Percentiles rank a stretch among this genome's conserved stretches.
phyloP scores from a whole-genome alignment of 306 rosid genomes.

The Comarum palustre region DNA sequence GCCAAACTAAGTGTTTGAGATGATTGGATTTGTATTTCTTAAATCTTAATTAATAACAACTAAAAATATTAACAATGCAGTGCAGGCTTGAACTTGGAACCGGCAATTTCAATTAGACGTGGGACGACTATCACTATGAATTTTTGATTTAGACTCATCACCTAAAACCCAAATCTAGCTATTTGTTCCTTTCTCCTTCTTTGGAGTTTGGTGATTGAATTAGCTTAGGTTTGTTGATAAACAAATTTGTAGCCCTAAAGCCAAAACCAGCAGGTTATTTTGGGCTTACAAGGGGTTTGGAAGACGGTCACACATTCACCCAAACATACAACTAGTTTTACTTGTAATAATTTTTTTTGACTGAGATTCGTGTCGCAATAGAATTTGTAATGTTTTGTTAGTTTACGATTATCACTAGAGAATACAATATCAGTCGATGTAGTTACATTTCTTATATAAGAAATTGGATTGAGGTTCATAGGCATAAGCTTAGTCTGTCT shows the following conservation, averaged over 20 bases:
- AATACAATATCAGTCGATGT: too few species aligned
- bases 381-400: too few species aligned
- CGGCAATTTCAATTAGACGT: background rate
- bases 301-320: background rate
- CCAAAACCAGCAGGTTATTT: background rate
- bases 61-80: background rate
- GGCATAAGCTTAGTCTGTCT: too few species aligned
- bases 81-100: background rate
- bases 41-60: background rate
- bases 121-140: background rate
- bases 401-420: too few species aligned
- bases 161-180: constrained; percentile 11
- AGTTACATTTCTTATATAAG: too few species aligned
- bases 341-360: too few species aligned
- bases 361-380: too few species aligned
- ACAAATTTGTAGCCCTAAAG: background rate
- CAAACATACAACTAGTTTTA: too few species aligned
- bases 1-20: background rate
- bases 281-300: background rate
- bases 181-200: background rate
- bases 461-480: too few species aligned
- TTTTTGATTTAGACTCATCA: constrained; percentile 24
- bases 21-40: background rate
- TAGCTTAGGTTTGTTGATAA: background rate
- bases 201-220: constrained; percentile 2